A percentile compares a stretch with the other conserved stretches of the same genome.
These are phyloP conservation scores for Colletotrichum trifolii DNA, from an alignment of 2,329 filamentous ascomycete genomes.

Conservation along the genomic window DNA sequence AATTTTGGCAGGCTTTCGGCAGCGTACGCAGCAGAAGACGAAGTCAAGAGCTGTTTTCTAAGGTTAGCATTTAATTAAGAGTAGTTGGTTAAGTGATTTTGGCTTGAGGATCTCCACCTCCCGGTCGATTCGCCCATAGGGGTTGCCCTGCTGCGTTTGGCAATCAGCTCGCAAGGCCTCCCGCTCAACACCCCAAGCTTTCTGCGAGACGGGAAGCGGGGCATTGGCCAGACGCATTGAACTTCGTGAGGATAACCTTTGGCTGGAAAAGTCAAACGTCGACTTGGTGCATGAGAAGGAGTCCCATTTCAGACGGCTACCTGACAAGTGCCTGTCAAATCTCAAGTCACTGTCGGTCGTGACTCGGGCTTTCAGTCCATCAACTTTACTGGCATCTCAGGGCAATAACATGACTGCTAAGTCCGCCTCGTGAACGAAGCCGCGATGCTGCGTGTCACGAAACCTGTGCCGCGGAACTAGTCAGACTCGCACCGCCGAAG, in stretches of 20 bases:
- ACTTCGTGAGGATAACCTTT: slow-evolving; percentile 1
- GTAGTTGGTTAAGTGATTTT: slow-evolving; percentile 7
- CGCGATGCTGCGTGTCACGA: too few species aligned
- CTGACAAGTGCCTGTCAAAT: slow-evolving; percentile 22
- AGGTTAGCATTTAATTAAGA: slow-evolving; percentile 9
- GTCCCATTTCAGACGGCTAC: slow-evolving; percentile 12
- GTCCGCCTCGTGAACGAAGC: too few species aligned
- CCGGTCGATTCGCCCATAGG: slow-evolving; percentile 7
- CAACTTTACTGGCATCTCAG: not conserved
- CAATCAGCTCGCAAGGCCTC: slow-evolving; percentile 8
- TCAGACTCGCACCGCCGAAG: too few species aligned
- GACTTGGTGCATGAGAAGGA: slow-evolving; percentile 11
- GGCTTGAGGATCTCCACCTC: slow-evolving; percentile 5
- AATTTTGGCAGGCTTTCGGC: not conserved
- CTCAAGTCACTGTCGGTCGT: not conserved
- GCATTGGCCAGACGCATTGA: slow-evolving; percentile 3
- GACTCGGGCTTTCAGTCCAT: slow-evolving; percentile 1
- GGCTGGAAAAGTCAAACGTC: not conserved
- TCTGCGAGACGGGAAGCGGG: not conserved
- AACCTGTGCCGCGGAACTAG: too few species aligned
- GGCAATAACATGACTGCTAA: too few species aligned
- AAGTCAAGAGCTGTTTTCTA: slow-evolving; percentile 6
- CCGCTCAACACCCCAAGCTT: slow-evolving; percentile 8
- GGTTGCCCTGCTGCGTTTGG: not conserved
- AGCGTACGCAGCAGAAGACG: not conserved